Evolutionary conservation across 345 rosid species (phyloP), one percentile per base, ranked within the genome.

Genomic region (Hibiscus tridactylites): DNA sequence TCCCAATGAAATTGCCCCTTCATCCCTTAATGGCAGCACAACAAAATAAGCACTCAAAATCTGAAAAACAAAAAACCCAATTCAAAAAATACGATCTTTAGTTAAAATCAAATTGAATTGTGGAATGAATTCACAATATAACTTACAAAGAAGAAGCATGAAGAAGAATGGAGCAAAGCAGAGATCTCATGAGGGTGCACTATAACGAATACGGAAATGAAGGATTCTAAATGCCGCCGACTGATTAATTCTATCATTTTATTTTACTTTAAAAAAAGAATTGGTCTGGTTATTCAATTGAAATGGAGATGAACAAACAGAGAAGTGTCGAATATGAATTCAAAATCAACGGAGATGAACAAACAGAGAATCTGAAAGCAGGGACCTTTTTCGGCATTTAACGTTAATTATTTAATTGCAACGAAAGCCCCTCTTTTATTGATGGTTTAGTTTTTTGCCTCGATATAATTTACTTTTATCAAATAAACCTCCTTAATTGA

Each of bases 111-210:
- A 58, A 37, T 56, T 11, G 2, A 59, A 74, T 59, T 47, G 9
- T 2, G 59, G 9, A 39, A 16, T 12, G 4, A 47, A 5, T 3
- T 12, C 15, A 24, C 16, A 61, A 49, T 31, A 19, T 24, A 29
- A 68, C 78, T 79, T 87, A 91, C 97, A 79, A 91, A 93, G 91
- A 93, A 91, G 94, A 91, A 91, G 71, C 88, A 91, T 37, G 93
- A 84, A 76, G 90, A 84, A 47, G 98, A 85, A 78, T 90, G 91
- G 59, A 91, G 81, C 75, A 91, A 73, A 31, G 91, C 77, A 52
- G 94, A 81, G 81, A 85, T 82, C 79, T 93, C 98, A 79, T 90
- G 90, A 15, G 94, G 92, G 17, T 90, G 94, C 35, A 91, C 93
- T 6, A 88, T 73, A 17, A 93, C 96, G 73, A 93, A 80, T 21